phyloP scores from a whole-genome alignment of 805 yeast genomes.

The Zygosaccharomyces pseudorouxii region DNA sequence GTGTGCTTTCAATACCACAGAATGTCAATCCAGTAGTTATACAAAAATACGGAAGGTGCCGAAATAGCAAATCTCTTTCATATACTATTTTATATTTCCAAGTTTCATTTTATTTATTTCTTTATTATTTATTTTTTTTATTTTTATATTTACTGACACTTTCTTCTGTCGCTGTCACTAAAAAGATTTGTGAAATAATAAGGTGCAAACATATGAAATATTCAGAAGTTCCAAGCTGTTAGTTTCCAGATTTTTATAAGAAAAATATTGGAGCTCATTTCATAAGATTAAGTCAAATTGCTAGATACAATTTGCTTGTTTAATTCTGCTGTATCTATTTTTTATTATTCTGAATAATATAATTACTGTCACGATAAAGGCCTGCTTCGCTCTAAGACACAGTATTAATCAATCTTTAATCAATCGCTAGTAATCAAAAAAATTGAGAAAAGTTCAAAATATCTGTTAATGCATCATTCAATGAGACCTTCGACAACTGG shows the following conservation, averaged over 20 bases:
- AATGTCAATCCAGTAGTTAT: not conserved
- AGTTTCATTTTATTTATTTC: not conserved
- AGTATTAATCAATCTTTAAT: not conserved
- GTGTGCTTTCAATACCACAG: not conserved
- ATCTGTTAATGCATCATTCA: not conserved
- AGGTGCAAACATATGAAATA: not conserved
- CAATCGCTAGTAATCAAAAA: not conserved
- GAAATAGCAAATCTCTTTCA: not conserved
- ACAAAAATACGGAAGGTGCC: not conserved
- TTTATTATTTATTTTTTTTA: not conserved
- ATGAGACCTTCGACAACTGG: conserved; percentile 5
- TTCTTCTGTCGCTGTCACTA: conserved; percentile 8
- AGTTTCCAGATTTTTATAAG: not conserved
- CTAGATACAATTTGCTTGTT: conserved; percentile 3
- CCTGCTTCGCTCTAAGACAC: not conserved
- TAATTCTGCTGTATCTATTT: not conserved
- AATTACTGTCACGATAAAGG: not conserved
- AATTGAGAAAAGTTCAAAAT: not conserved
- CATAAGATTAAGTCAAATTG: not conserved
- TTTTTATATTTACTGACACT: not conserved
- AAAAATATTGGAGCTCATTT: not conserved
- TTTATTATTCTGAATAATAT: not conserved
- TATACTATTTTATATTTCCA: not conserved
- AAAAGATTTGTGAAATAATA: conserved; percentile 5
- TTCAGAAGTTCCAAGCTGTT: not conserved